Evolutionary conservation across 352 stramenopile species (phyloP), one percentile per base, ranked within the genome.

Genomic region (Saprolegnia diclina): DNA sequence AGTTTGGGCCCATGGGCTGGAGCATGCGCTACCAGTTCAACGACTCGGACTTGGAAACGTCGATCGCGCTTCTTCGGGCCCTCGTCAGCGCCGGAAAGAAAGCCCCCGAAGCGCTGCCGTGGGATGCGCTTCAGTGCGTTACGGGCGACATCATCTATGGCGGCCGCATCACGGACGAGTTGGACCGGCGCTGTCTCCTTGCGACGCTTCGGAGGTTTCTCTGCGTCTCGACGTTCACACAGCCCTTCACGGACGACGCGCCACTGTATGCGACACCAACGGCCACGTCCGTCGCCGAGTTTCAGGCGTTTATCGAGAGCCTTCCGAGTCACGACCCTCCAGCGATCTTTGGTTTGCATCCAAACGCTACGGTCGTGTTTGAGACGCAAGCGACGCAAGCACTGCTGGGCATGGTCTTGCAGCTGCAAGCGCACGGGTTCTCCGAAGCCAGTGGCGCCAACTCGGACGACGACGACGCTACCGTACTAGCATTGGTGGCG

Each of bases 81-180:
- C 70, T 92, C 29, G 61, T 94, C 6, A 48, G 71, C 48, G 73
- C 4, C 11, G 29, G 42, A 14, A 48, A 7, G 42, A 48, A n/a
- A 48, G 11, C 42, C 4, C 29, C 70, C 26, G 63, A 59, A 5
- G 18, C 64, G 9, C 64, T 94, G n/a, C 86, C 86, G 4, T 94
- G 83, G 81, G 82, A 92, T 63, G 86, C 85, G 1, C 57, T 94
- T 13, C 75, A 90, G 54, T 92, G 89, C 53, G 70, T 92, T n/a
- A 84, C 82, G 0, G 84, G 81, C 0, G 81, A 94, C 59, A 89
- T 92, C 26, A 91, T 91, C 65, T 94, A 94, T 26, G 86, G 86
- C 38, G 86, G 85, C 0, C 78, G 86, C 21, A 83, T 94, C 21
- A 94, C 86, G 2, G 86, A 94, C 64, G 85, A 92, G 54, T 91